Conservation (phyloP, 169 alveolate species). For the Cryptosporidium parvum region DNA sequence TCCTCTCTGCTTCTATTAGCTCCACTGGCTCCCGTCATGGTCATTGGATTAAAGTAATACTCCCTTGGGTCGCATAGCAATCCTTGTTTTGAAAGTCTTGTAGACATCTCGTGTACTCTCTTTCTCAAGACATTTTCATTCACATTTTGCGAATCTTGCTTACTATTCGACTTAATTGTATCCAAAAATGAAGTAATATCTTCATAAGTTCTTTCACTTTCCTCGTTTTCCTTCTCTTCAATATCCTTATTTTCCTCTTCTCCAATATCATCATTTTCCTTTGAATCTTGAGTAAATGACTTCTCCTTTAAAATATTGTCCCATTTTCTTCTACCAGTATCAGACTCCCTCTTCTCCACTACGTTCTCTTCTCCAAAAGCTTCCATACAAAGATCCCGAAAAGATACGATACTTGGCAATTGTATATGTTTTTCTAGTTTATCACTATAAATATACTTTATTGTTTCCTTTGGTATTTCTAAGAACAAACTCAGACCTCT, state of each 20-base stretch:
- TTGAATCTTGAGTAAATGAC: neutral
- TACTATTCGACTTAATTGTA: constrained; percentile 52
- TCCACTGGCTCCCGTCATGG: constrained; percentile 63
- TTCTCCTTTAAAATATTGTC: constrained; percentile 50
- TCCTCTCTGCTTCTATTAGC: constrained; percentile 61
- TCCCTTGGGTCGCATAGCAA: constrained; percentile 67
- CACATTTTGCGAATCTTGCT: constrained; percentile 4
- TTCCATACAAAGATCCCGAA: constrained; percentile 57
- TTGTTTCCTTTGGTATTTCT: constrained; percentile 66
- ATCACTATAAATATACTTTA: constrained; percentile 35
- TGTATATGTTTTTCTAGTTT: constrained; percentile 55
- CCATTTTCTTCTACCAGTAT: constrained; percentile 27
- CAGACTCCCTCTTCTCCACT: constrained; percentile 11
- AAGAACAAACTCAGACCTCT: constrained; percentile 41
- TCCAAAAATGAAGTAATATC: constrained; percentile 66
- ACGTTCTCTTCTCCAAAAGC: constrained; percentile 55
- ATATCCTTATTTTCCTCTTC: constrained; percentile 15
- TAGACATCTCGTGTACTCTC: constrained; percentile 75
- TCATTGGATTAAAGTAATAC: constrained; percentile 72
- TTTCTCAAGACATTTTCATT: constrained; percentile 54
- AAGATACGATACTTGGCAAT: constrained; percentile 48
- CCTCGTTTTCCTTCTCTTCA: constrained; percentile 39
- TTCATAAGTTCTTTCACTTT: constrained; percentile 56
- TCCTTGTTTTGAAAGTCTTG: constrained; percentile 73
- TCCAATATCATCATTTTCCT: neutral